Evolutionary conservation across 305 asterid species (phyloP).

Genomic region (Solanum hybrid): DNA sequence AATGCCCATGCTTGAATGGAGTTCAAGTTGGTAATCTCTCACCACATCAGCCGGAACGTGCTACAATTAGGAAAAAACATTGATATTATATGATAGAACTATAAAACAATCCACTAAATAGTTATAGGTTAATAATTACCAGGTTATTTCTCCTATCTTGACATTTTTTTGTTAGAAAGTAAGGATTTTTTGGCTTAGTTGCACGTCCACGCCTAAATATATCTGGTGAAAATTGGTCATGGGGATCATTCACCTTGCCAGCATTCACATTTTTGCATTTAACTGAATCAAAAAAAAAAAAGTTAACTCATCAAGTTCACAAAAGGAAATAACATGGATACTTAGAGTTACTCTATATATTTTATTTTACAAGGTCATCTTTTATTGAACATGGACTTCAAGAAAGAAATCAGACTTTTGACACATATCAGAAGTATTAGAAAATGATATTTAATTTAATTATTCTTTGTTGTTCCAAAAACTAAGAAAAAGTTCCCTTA

Average conservation of each 20-base stretch:
- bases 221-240: background rate
- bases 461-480: background rate
- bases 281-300: background rate
- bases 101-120: no score
- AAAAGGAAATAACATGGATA: background rate
- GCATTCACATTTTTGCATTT: background rate
- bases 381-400: background rate
- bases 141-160: background rate
- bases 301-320: background rate
- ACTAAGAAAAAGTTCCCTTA: background rate
- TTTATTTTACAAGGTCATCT: background rate
- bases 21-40: background rate
- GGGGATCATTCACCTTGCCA: background rate
- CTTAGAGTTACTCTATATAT: background rate
- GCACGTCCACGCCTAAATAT: background rate
- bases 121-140: background rate
- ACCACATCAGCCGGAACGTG: background rate
- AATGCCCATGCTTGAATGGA: background rate
- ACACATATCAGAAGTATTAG: background rate
- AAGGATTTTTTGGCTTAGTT: background rate
- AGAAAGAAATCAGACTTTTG: background rate
- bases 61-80: background rate
- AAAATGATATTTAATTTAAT: background rate
- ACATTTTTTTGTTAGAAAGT: background rate
- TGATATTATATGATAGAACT: background rate